Conservation (phyloP, 2,329 filamentous ascomycete genomes). For the Mycocentrospora acerina region DNA sequence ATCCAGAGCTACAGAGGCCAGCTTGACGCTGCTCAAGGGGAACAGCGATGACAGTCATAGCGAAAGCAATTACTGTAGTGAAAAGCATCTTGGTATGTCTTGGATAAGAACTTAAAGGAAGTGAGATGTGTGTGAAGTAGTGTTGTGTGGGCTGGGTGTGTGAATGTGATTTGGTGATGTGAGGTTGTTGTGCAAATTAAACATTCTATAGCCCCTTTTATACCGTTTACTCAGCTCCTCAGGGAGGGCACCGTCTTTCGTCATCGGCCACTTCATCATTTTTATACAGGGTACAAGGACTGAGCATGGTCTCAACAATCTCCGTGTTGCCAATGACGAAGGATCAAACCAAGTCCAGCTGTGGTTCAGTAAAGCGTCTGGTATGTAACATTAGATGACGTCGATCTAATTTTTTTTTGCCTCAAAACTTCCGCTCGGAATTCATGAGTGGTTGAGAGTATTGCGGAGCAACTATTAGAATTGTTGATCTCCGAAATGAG, state of each 20-base stretch:
- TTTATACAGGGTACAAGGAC: slow-evolving; percentile 10
- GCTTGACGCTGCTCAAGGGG: slow-evolving; percentile 35
- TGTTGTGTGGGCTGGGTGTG: slow-evolving; percentile 15
- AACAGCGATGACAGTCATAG: slow-evolving; percentile 33
- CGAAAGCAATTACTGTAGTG: slow-evolving; percentile 36
- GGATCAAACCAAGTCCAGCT: slow-evolving; percentile 2
- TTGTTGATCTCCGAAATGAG: too few relatives aligned
- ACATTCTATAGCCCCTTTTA: slow-evolving; percentile 28
- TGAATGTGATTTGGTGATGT: slow-evolving; percentile 23
- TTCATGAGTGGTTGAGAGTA: too few relatives aligned
- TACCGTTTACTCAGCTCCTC: slow-evolving; percentile 21
- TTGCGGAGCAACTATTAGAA: too few relatives aligned
- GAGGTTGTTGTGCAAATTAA: slow-evolving; percentile 24
- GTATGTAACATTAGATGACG: too few relatives aligned
- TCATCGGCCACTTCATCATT: slow-evolving; percentile 29
- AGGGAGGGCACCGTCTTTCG: slow-evolving; percentile 16
- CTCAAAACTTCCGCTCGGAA: too few relatives aligned
- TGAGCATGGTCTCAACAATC: slow-evolving; percentile 9
- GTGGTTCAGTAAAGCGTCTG: background rate
- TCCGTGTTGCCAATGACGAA: slow-evolving; percentile 9
- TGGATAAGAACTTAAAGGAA: slow-evolving; percentile 2
- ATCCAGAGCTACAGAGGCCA: slow-evolving; percentile 38
- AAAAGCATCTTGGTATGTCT: slow-evolving; percentile 35
- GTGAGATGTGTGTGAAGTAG: slow-evolving; percentile 8
- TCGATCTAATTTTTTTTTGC: too few relatives aligned